These are phyloP conservation scores for Ceratobasidium sp. DNA, from an alignment of 1,284 basidiomycete species.

Conservation along the genomic window DNA sequence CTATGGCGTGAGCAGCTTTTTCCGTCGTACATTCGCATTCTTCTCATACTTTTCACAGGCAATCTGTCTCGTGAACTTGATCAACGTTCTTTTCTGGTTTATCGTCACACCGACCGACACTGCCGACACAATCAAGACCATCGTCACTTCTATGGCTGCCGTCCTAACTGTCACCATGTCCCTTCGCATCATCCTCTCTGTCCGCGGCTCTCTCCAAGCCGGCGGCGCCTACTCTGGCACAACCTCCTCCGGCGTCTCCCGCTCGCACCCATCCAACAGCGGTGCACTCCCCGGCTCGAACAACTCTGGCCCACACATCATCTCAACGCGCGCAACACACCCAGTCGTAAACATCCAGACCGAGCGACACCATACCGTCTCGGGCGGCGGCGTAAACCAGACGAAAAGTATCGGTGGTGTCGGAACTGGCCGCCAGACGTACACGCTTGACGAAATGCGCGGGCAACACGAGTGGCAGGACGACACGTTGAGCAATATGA, in stretches of 20 bases:
- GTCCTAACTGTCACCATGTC: constrained; percentile 85
- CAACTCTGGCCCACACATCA: constrained; percentile 58
- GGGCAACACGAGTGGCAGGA: constrained; percentile 53
- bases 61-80: constrained; percentile 78
- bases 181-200: constrained; percentile 80
- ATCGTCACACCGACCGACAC: constrained; percentile 70
- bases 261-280: constrained; percentile 47
- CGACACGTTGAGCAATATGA: constrained; percentile 43
- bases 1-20: constrained; percentile 65
- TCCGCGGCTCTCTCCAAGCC: constrained; percentile 72
- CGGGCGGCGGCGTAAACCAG: background rate
- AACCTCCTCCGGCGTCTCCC: constrained; percentile 55
- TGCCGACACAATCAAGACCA: constrained; percentile 77
- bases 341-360: constrained; percentile 56
- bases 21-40: constrained; percentile 12
- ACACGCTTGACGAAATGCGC: constrained; percentile 72
- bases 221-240: constrained; percentile 72
- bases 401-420: constrained; percentile 22
- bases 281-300: constrained; percentile 53
- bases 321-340: constrained; percentile 59
- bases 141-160: constrained; percentile 81
- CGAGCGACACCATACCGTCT: constrained; percentile 41
- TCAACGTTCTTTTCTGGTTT: constrained; percentile 84
- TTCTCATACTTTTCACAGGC: constrained; percentile 57
- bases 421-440: constrained; percentile 60